Conservation (phyloP, 495 filamentous ascomycete genomes). For the Aspergillus kassunensis region DNA sequence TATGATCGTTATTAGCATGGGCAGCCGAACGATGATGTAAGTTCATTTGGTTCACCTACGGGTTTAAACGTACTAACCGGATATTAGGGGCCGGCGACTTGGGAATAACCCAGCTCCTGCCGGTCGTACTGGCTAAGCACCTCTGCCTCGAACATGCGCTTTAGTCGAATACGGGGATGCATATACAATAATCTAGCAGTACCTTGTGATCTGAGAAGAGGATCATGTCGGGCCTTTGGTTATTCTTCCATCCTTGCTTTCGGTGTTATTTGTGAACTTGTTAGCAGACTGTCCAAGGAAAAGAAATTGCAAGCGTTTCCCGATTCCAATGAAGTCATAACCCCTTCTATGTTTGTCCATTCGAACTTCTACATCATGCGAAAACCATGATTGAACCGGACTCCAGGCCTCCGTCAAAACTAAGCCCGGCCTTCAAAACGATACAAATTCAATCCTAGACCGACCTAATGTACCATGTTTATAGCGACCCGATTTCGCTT, state of each 20-base stretch:
- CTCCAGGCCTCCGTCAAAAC: too few species aligned
- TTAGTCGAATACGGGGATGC: constrained; percentile 24
- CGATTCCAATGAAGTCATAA: too few species aligned
- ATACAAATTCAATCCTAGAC: constrained; percentile 1
- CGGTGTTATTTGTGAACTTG: background rate
- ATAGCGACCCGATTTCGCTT: background rate
- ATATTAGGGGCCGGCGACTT: constrained; percentile 37
- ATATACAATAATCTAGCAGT: constrained; percentile 28
- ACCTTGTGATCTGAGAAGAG: constrained; percentile 15
- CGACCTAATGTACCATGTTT: background rate
- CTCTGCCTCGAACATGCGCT: too few species aligned
- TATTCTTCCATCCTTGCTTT: constrained; percentile 1
- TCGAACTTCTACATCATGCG: too few species aligned
- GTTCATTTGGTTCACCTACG: constrained; percentile 28
- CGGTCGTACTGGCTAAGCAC: constrained; percentile 22
- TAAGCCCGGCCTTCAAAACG: constrained; percentile 4
- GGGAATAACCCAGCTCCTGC: constrained; percentile 26
- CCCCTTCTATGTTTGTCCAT: background rate
- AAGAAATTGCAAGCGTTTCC: background rate
- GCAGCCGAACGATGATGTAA: constrained; percentile 85
- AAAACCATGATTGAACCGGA: too few species aligned
- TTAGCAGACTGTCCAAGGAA: background rate
- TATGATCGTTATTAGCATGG: constrained; percentile 77
- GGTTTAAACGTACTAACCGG: constrained; percentile 14
- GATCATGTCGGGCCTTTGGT: constrained; percentile 16